Conservation (phyloP, 2,329 filamentous ascomycete species). For the Arachnomyces sp. region DNA sequence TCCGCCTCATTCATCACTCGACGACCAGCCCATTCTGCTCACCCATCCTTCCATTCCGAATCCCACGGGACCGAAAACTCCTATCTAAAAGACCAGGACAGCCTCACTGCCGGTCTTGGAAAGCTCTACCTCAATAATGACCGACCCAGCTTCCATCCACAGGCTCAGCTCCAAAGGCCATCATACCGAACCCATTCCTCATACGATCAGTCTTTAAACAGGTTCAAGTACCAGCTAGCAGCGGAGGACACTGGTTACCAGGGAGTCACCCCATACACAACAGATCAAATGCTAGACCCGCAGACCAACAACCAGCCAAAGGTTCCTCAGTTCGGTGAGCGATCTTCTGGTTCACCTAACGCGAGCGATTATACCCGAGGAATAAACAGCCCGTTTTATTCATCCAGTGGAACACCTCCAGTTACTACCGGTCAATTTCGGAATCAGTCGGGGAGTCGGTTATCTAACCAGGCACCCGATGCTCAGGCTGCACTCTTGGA, state of each 20-base stretch:
- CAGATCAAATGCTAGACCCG: slow-evolving; percentile 17
- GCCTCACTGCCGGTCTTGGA: slow-evolving; percentile 24
- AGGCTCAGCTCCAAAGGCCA: slow-evolving; percentile 20
- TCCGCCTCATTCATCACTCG: slow-evolving; percentile 26
- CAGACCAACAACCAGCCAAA: slow-evolving; percentile 29
- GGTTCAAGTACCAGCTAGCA: slow-evolving; percentile 32
- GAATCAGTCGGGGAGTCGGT: slow-evolving; percentile 35
- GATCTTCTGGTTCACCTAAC: slow-evolving; percentile 38
- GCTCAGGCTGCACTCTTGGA: slow-evolving; percentile 40
- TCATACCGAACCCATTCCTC: slow-evolving; percentile 27
- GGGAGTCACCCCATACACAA: slow-evolving; percentile 20
- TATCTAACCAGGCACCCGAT: slow-evolving; percentile 29
- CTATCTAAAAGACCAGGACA: slow-evolving; percentile 20
- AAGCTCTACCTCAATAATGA: slow-evolving; percentile 29
- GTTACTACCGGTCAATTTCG: slow-evolving; percentile 30
- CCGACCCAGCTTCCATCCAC: slow-evolving; percentile 26
- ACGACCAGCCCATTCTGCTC: slow-evolving; percentile 28
- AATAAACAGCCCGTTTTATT: slow-evolving; percentile 39
- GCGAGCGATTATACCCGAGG: slow-evolving; percentile 38
- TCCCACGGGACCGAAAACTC: slow-evolving; percentile 25
- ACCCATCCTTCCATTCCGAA: slow-evolving; percentile 33
- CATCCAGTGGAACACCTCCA: slow-evolving; percentile 37
- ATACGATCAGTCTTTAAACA: slow-evolving; percentile 39
- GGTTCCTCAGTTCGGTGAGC: slow-evolving; percentile 34
- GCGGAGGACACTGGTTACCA: slow-evolving; percentile 24